Percentiles rank a stretch among this genome's conserved stretches.
Conservation (phyloP, 805 yeast genomes). For the Zygoascus ofunaensis region DNA sequence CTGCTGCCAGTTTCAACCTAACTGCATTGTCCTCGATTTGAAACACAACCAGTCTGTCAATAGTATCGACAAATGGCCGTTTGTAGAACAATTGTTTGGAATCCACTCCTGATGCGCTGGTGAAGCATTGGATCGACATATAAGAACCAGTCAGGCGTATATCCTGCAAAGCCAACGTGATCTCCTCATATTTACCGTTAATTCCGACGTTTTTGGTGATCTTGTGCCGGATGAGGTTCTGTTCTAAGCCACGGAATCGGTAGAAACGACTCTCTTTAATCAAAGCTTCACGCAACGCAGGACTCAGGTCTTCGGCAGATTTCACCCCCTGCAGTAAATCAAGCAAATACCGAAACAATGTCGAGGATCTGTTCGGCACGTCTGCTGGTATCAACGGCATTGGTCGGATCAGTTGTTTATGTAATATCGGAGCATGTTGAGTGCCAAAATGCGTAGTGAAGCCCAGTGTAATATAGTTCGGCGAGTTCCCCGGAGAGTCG, state of each 20-base stretch:
- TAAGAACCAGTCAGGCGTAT: constrained; percentile 23
- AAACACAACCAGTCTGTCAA: constrained; percentile 33
- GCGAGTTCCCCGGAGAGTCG: constrained; percentile 54
- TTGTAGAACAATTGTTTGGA: constrained; percentile 28
- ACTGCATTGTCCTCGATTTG: constrained; percentile 26
- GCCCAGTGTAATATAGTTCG: constrained; percentile 67
- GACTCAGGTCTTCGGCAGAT: constrained; percentile 31
- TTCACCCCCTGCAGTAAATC: constrained; percentile 42
- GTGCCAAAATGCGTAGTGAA: constrained; percentile 42
- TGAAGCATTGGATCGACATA: background rate
- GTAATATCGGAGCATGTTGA: constrained; percentile 18
- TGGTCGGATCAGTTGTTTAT: constrained; percentile 47
- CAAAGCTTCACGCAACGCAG: constrained; percentile 48
- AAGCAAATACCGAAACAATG: constrained; percentile 47
- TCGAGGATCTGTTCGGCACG: constrained; percentile 43
- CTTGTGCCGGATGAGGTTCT: constrained; percentile 46
- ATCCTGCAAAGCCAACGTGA: constrained; percentile 43
- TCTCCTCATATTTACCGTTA: constrained; percentile 41
- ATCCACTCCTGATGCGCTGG: constrained; percentile 8
- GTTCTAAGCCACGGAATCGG: constrained; percentile 66
- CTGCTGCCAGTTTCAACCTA: background rate
- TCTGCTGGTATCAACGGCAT: constrained; percentile 63
- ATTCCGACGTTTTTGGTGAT: constrained; percentile 44
- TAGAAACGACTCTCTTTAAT: constrained; percentile 69
- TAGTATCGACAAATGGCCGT: constrained; percentile 40